A percentile compares a stretch with the other conserved stretches of the same genome.
phyloP scores from a whole-genome alignment of 2,329 filamentous ascomycete genomes.

The Ophiostoma piceae region DNA sequence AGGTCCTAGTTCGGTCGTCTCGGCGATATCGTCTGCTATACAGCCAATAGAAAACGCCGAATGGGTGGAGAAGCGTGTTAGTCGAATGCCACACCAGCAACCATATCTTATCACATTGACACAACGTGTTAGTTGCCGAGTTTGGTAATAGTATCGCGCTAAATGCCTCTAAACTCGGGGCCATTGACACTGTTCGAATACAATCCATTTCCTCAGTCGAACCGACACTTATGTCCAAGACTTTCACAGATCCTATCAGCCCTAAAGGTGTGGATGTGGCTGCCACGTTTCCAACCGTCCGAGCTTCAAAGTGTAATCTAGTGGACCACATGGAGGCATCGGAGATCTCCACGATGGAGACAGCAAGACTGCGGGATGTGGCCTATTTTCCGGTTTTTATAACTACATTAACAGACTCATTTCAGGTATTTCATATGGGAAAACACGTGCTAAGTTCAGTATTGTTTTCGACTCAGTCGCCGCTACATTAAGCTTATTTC shows the following conservation, averaged over 20 bases:
- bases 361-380: not conserved
- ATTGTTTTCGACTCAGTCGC: too few species aligned
- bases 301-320: not conserved
- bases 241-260: not conserved
- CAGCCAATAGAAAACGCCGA: not conserved
- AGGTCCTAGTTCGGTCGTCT: not conserved
- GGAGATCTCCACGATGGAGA: not conserved
- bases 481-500: not conserved
- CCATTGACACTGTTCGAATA: not conserved
- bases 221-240: too few species aligned
- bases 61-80: not conserved
- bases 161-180: not conserved
- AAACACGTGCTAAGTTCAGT: too few species aligned
- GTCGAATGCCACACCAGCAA: not conserved
- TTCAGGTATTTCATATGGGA: not conserved
- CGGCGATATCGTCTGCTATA: not conserved
- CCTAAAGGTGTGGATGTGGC: not conserved
- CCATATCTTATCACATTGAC: not conserved
- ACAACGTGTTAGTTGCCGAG: conserved; percentile 1
- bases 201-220: too few species aligned
- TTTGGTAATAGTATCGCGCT: not conserved
- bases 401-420: not conserved
- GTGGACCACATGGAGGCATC: not conserved
- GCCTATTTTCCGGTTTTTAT: not conserved
- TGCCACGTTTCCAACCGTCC: not conserved